Base-by-base conservation (phyloP, 768 basidiomycete species). In the Pleurotus cornucopiae region DNA sequence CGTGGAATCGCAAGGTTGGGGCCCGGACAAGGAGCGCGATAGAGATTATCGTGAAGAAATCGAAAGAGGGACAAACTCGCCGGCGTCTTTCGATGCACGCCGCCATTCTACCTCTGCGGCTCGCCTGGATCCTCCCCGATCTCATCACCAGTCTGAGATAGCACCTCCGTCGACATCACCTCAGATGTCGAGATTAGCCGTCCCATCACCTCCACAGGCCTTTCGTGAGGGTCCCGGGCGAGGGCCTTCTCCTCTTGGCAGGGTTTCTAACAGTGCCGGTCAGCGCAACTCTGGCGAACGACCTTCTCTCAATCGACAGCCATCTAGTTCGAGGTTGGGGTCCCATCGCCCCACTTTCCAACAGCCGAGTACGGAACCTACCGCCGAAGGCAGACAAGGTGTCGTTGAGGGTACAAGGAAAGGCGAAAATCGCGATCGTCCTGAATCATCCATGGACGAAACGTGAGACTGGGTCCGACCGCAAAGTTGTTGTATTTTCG, bases 51-150 rank as follows among this genome's bases (percentile, higher is more conserved):
- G 68, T 34, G 67, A 67, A 57, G 63, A 64, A 51, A 63, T 70
- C 5, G 75, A 73, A 30, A 66, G 69, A 38, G 76, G 79, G 48
- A 66, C 67, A 43, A 74, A 71, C 38, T 80, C 82, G 13, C 77
- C 77, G 2, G 77, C 74, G 14, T 75, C 82, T 5, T 76, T 77
- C 57, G 80, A 84, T 52, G 64, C 77, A 14, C 67, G 80, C 46
- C 74, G 81, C 13, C 69, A 77, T 23, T 82, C 83, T 0, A 66
- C 79, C 40, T 77, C 80, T 18, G 75, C 78, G 11, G 71, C 69
- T 38, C 76, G 83, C 40, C 64, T 80, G 52, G 84, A 85, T 38
- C 72, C 78, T 30, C 66, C 65, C 21, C 70, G 71, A 18, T 49
- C 66, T 26, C 70, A 69, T 20, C 51, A 40, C 23, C 51, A 53